Evolutionary conservation across 2,329 filamentous ascomycete genomes (phyloP), one percentile per base, ranked within the genome.

Genomic region (Allantophomopsis lycopodina): DNA sequence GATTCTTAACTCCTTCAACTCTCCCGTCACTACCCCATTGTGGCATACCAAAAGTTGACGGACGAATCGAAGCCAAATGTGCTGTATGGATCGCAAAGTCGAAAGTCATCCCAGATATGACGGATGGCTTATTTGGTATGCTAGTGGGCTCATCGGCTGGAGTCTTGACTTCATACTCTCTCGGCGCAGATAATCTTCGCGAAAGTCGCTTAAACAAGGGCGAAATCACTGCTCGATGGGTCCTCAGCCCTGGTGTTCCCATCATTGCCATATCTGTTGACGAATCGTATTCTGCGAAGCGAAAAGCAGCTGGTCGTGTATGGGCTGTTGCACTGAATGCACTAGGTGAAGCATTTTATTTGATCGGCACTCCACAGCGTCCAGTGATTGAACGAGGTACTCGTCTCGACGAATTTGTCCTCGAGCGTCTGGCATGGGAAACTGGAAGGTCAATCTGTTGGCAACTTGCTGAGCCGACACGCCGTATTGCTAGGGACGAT

Each of bases 311-410:
- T 37, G 73, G 75, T 11, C 78, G 88, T 20, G 73, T 91, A 11
- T 96, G 87, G 86, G 86, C 84, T n/a, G 80, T 89, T 33, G 84
- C 77, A n/a, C 61, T 98, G 39, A 98, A 98, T 55, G 89, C 91
- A 0, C 66, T 98, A 7, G 91, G 91, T 1, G 91, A 98, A 57
- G 66, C 94, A 0, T 96, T 81, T 57, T 94, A 89, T 49, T 65
- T 96, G 2, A 81, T 73, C 2, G 77, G 84, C 37, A 68, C 79
- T 6, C 86, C 85, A 0, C 67, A 59, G 18, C 66, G 68, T 30
- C 63, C 70, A 15, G 64, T 71, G 7, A 49, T 65, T 4, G 63
- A 66, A 23, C 67, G 68, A 41, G 58, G 59, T 30, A 56, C 61
- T 2, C 57, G 52, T 14, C 38, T 58, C n/a, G 52, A 55, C 49